A percentile compares a stretch with the other conserved stretches of the same genome.
phyloP scores from a whole-genome alignment of 2,329 filamentous ascomycete species.

The Fusarium denticulatum region DNA sequence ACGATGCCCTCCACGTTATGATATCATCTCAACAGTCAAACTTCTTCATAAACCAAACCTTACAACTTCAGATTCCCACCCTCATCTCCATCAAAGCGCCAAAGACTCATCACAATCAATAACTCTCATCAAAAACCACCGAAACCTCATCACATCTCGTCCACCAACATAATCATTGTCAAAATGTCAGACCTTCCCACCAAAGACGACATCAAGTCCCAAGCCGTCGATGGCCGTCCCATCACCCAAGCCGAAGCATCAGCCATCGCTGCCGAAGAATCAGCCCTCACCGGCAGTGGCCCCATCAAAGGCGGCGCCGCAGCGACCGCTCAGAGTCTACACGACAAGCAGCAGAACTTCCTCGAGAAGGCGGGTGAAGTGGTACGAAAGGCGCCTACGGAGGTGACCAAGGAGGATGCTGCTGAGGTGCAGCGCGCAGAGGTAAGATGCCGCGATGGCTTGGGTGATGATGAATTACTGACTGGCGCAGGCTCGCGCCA shows the following conservation, averaged over 20 bases:
- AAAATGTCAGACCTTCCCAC: conserved; percentile 12
- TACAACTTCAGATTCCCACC: not conserved
- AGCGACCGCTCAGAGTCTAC: not conserved
- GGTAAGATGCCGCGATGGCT: accelerated
- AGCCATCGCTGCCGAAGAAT: conserved; percentile 17
- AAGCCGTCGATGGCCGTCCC: conserved; percentile 21
- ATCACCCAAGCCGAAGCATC: conserved; percentile 24
- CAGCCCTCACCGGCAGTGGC: conserved; percentile 18
- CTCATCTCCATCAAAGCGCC: accelerated
- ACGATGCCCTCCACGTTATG: not conserved
- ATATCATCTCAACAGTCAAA: not conserved
- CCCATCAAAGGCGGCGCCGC: conserved; percentile 4
- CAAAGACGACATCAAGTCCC: conserved; percentile 20
- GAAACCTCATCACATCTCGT: accelerated
- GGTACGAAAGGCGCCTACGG: not conserved
- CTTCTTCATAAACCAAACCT: not conserved
- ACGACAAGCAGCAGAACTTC: not conserved
- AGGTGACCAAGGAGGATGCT: not conserved
- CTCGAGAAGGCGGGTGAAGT: not conserved
- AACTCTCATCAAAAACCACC: too few relatives aligned
- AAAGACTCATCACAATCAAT: accelerated
- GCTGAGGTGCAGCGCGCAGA: not conserved
- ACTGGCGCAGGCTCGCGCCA: accelerated
- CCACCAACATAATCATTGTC: too few relatives aligned
- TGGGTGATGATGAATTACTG: not conserved